Conservation (phyloP, 2,329 filamentous ascomycete species). For the Fusarium sp. region DNA sequence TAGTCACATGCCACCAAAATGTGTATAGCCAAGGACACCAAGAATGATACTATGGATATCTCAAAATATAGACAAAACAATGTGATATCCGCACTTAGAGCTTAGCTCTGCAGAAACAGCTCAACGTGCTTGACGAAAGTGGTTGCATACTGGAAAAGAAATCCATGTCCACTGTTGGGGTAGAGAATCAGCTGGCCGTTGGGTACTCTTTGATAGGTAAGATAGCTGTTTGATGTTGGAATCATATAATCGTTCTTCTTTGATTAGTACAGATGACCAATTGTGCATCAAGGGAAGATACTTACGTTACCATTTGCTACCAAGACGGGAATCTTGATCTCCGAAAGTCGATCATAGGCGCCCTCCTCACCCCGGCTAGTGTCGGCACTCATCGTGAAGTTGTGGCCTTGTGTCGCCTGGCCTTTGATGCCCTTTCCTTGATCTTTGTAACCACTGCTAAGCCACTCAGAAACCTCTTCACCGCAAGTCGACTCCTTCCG, state of each 20-base stretch:
- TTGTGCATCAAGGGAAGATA: fast-evolving
- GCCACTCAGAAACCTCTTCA: not conserved
- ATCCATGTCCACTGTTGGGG: constrained; percentile 12
- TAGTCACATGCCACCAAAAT: not conserved
- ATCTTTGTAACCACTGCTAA: not conserved
- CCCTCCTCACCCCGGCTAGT: not conserved
- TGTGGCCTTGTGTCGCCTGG: not conserved
- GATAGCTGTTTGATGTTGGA: constrained; percentile 13
- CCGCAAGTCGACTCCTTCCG: not conserved
- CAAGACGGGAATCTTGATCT: not conserved
- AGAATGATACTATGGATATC: not conserved
- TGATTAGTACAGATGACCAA: not conserved
- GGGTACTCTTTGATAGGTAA: not conserved
- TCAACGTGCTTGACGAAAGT: not conserved
- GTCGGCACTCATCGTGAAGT: not conserved
- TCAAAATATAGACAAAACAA: not conserved
- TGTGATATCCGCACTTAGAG: no score
- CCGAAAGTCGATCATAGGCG: not conserved
- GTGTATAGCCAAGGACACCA: not conserved
- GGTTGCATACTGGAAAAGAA: constrained; percentile 12
- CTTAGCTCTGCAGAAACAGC: not conserved
- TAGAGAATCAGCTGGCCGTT: constrained; percentile 15
- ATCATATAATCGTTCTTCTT: constrained; percentile 18
- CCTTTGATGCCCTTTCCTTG: not conserved
- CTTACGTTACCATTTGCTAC: constrained; percentile 10